Evolutionary conservation across 257 asterid genomes (phyloP), one percentile per base, ranked within the genome.

Genomic region (Capsicum pubescens): DNA sequence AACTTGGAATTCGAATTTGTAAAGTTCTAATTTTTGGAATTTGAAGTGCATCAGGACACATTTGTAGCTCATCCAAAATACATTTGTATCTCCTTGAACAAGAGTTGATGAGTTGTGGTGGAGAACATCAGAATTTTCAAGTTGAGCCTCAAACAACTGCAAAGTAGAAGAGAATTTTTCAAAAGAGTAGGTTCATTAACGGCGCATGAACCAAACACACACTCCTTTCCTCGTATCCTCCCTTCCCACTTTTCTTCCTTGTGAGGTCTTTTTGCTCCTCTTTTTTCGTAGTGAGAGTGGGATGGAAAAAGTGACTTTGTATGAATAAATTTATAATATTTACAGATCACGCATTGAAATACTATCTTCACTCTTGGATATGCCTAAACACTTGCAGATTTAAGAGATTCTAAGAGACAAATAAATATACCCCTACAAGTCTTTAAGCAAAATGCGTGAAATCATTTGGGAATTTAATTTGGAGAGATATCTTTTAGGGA

Each of bases 51-150:
- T 26, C 32, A 1, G 32, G 32, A 26, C 32, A 26, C 32, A 26
- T 26, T 26, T 26, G 32, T 26, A 26, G 32, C 76, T 86, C 95
- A 87, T 93, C 99, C 99, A 97, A 91, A 97, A 97, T 83, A 97
- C 98, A 90, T 89, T 93, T 87, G 93, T 90, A 88, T 98, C 95
- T 86, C 98, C 99, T 91, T 95, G 97, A 80, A 95, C 93, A 82
- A 97, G 98, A 88, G 99, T 98, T 77, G 94, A 91, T 17, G 98
- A 95, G 86, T 89, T 93, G 15, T 98, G 98, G 55, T 91, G 94
- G 68, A 93, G 94, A 84, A 88, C 92, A 86, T 92, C 98, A 26
- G 93, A 92, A 86, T 88, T 91, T 84, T 93, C 98, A 78, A 93
- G 93, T 79, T 93, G 91, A 86, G 90, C 91, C 90, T 95, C 98